These are phyloP conservation scores for Cytospora piceicola DNA, from an alignment of 2,329 filamentous ascomycete genomes.

Conservation along the genomic window DNA sequence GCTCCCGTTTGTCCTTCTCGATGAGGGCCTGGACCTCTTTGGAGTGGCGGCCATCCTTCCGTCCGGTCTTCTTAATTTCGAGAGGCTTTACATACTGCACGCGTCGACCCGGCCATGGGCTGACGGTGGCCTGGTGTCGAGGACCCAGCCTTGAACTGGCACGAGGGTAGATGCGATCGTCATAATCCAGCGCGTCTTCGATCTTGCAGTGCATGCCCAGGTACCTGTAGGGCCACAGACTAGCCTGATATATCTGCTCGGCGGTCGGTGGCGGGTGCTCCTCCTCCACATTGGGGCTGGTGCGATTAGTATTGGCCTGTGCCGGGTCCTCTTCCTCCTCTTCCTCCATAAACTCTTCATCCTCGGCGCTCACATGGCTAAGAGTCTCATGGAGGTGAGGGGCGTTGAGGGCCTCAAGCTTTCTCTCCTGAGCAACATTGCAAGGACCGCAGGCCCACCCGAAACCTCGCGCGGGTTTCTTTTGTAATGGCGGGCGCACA, in stretches of 20 bases:
- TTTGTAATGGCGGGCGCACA: conserved; percentile 86
- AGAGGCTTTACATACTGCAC: conserved; percentile 89
- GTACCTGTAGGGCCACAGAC: conserved; percentile 95
- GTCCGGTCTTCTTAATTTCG: conserved; percentile 81
- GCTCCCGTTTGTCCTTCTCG: conserved; percentile 79
- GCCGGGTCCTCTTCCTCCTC: conserved; percentile 75
- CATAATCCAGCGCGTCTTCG: conserved; percentile 94
- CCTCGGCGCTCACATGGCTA: conserved; percentile 64
- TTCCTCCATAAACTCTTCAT: conserved; percentile 66
- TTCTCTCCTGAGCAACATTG: conserved; percentile 92
- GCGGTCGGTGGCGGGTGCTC: conserved; percentile 67
- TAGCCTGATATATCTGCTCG: conserved; percentile 89
- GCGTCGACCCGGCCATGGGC: conserved; percentile 81
- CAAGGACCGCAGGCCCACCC: conserved; percentile 97
- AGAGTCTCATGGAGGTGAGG: conserved; percentile 73
- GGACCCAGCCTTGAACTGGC: conserved; percentile 91
- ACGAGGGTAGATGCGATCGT: conserved; percentile 95
- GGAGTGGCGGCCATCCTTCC: conserved; percentile 75
- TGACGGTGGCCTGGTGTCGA: conserved; percentile 85
- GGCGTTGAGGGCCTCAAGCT: conserved; percentile 86
- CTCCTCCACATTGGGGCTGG: conserved; percentile 67
- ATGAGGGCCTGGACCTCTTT: conserved; percentile 80
- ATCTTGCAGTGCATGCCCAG: conserved; percentile 93
- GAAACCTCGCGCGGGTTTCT: conserved; percentile 96
- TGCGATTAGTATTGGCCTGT: conserved; percentile 60